Evolutionary conservation across 1,284 basidiomycete genomes (phyloP), one percentile per base, ranked within the genome.

Genomic region (Rhodotorula sp.): DNA sequence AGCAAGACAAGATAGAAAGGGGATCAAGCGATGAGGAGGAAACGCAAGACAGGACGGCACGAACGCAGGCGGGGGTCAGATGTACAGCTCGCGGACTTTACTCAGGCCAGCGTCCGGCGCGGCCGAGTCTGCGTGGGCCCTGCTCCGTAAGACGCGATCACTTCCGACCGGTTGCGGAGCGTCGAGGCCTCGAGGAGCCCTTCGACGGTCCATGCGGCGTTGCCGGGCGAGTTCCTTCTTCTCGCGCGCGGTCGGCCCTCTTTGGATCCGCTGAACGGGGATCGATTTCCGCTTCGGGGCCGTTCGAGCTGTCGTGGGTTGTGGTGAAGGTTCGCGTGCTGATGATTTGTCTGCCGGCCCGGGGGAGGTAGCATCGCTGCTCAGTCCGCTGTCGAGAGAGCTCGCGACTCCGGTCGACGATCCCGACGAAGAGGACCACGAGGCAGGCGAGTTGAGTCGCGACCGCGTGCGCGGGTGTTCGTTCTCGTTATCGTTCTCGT

Each of bases 41-140:
- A 21, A 15, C 12, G 50, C 15, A 31, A 34, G 15, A 50, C 0
- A 45, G 15, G 21, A 60, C 12, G 52, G 8, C 26, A 38, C 31
- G 56, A 5, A 31, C 26, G 16, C n/a, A 14, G 26, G 7, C 26
- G 12, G 38, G 38, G 18, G 38, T 47, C 31, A 72, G 63, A 72
- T 72, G 60, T 60, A 72, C 57, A 72, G 47, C 57, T 72, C 70
- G n/a, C 64, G 23, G 1, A 69, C 64, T 31, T 47, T 57, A 16
- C 66, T 43, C 8, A 62, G 26, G 5, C 59, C 62, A 2, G 38
- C 60, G 12, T 58, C 65, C 0, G 31, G 12, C 43, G 45, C 38
- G 23, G 18, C 38, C 55, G 50, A 28, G 19, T 19, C 43, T 50
- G n/a, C 15, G 26, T 16, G 54, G 8, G n/a, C 54, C 54, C n/a